These are phyloP conservation scores for Rhamnella rubrinervis DNA, from an alignment of 331 rosid genomes.

Conservation along the genomic window DNA sequence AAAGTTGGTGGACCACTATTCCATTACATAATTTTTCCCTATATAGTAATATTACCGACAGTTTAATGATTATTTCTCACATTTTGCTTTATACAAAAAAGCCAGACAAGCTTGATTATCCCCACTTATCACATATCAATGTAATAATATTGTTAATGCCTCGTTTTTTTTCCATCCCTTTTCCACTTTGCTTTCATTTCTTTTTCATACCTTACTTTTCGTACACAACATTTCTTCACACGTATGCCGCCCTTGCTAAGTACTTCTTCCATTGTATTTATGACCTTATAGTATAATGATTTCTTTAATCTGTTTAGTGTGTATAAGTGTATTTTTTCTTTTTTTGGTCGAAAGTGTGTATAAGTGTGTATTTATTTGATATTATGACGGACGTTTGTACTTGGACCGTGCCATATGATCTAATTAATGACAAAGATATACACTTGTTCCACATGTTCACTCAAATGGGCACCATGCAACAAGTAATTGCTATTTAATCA, in stretches of 20 bases:
- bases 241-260: no score
- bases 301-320: no score
- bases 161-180: background rate
- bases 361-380: no score
- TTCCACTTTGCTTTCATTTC: background rate
- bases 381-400: no score
- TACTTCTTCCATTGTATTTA: no score
- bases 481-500: background rate
- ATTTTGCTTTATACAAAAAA: constrained; percentile 17
- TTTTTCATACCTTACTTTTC: constrained; percentile 11
- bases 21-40: constrained; percentile 8
- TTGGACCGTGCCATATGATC: no score
- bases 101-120: constrained; percentile 26
- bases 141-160: background rate
- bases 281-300: no score
- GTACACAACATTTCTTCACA: background rate
- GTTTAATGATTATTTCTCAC: constrained; percentile 8
- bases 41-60: constrained; percentile 26
- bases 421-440: no score
- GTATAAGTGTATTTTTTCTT: no score
- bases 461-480: no score
- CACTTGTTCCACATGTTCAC: background rate
- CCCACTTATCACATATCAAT: constrained; percentile 22
- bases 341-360: no score
- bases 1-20: constrained; percentile 11